These are phyloP conservation scores for Tetrapisispora arboricola DNA, from an alignment of 805 yeast genomes.

Conservation along the genomic window DNA sequence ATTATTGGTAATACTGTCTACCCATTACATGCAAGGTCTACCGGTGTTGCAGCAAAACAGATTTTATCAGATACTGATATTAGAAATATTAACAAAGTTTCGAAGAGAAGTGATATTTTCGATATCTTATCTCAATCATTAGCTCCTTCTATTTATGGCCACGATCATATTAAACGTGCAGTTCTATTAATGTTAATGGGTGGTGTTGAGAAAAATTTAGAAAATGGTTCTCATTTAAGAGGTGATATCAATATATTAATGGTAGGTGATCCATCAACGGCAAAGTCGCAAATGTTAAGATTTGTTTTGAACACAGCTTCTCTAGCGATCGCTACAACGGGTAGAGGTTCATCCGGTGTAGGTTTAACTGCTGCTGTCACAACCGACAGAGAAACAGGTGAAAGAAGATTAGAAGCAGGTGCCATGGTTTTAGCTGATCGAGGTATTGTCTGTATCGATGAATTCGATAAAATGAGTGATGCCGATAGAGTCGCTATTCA, in stretches of 20 bases:
- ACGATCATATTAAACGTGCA: slow-evolving; percentile 83
- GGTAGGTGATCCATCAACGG: slow-evolving; percentile 99
- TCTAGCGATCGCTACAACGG: slow-evolving; percentile 94
- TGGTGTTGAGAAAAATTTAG: slow-evolving; percentile 88
- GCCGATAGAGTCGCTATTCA: slow-evolving; percentile 95
- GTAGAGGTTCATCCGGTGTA: slow-evolving; percentile 99
- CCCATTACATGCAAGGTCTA: slow-evolving; percentile 77
- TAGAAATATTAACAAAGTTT: slow-evolving; percentile 70
- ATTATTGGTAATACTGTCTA: slow-evolving; percentile 82
- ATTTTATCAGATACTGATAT: slow-evolving; percentile 71
- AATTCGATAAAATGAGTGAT: slow-evolving; percentile 96
- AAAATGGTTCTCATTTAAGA: slow-evolving; percentile 91
- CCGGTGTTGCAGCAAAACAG: slow-evolving; percentile 66
- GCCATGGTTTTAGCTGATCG: slow-evolving; percentile 98
- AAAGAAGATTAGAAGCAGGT: slow-evolving; percentile 93
- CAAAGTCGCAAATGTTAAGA: slow-evolving; percentile 90
- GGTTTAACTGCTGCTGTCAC: slow-evolving; percentile 99
- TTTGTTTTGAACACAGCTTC: slow-evolving; percentile 93
- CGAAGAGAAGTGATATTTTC: slow-evolving; percentile 63
- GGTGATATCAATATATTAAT: slow-evolving; percentile 93
- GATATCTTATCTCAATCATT: slow-evolving; percentile 73
- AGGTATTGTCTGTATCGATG: slow-evolving; percentile 97
- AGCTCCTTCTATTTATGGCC: slow-evolving; percentile 95
- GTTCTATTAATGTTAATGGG: slow-evolving; percentile 84
- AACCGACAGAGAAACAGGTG: slow-evolving; percentile 93